Evolutionary conservation across 2,329 filamentous ascomycete genomes (phyloP).

Genomic region (Intubia oerlemansii): DNA sequence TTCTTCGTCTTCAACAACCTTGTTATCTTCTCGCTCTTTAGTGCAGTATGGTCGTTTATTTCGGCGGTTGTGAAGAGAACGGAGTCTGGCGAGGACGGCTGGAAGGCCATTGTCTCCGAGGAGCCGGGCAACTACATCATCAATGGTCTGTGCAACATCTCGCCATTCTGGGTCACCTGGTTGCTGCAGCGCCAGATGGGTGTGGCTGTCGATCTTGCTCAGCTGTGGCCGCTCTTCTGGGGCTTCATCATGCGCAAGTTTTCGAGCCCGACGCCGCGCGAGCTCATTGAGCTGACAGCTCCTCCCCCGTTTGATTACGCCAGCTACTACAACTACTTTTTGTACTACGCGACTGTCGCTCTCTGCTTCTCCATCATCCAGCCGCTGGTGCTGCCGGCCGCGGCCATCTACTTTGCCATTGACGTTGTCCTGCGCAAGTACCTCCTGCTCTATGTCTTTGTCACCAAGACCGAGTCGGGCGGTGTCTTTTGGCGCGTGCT

Average conservation of each 20-base stretch:
- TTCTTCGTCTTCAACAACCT: conserved; percentile 98
- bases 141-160: conserved; percentile 51
- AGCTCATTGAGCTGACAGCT: conserved; percentile 81
- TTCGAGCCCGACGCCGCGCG: conserved; percentile 67
- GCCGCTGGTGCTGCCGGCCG: conserved; percentile 68
- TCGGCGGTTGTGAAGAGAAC: conserved; percentile 39
- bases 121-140: conserved; percentile 45
- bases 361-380: conserved; percentile 71
- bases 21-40: conserved; percentile 83
- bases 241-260: conserved; percentile 74
- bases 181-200: conserved; percentile 82
- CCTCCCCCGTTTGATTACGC: conserved; percentile 89
- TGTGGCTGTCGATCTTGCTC: conserved; percentile 81
- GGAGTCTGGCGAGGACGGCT: conserved; percentile 34
- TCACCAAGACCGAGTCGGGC: conserved; percentile 91
- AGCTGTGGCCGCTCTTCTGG: conserved; percentile 66
- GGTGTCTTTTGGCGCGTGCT: conserved; percentile 81
- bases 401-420: conserved; percentile 71
- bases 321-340: conserved; percentile 93
- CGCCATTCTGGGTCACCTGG: conserved; percentile 87
- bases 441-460: conserved; percentile 76
- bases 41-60: conserved; percentile 56
- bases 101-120: conserved; percentile 44
- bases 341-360: conserved; percentile 82
- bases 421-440: conserved; percentile 93